These are phyloP conservation scores for Cladophialophora bantiana DNA, from an alignment of 2,329 filamentous ascomycete genomes.

Conservation along the genomic window DNA sequence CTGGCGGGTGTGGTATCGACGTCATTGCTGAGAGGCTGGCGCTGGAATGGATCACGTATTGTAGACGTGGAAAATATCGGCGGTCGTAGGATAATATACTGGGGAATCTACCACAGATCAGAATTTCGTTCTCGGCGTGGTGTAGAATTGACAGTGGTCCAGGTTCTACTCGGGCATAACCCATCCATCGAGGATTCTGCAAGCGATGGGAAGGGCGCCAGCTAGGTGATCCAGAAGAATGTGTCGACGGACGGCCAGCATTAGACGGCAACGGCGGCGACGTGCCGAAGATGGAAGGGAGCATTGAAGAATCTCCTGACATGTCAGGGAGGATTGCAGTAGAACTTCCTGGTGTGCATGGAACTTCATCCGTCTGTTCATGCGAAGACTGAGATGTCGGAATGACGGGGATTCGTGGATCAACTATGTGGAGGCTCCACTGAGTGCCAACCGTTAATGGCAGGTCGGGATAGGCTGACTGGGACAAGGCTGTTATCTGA, in stretches of 20 bases:
- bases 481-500: slow-evolving; percentile 82
- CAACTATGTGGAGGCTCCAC: slow-evolving; percentile 80
- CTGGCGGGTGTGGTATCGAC: slow-evolving; percentile 68
- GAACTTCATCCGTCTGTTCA: slow-evolving; percentile 62
- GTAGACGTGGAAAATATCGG: slow-evolving; percentile 79
- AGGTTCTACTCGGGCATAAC: slow-evolving; percentile 76
- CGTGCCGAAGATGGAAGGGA: slow-evolving; percentile 24
- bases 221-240: slow-evolving; percentile 20
- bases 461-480: slow-evolving; percentile 65
- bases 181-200: slow-evolving; percentile 41
- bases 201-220: slow-evolving; percentile 23
- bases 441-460: slow-evolving; percentile 87
- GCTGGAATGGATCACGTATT: slow-evolving; percentile 82
- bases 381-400: slow-evolving; percentile 45
- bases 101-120: slow-evolving; percentile 86
- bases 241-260: slow-evolving; percentile 15
- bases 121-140: slow-evolving; percentile 78
- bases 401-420: slow-evolving; percentile 64
- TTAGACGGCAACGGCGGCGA: slow-evolving; percentile 12
- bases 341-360: slow-evolving; percentile 20
- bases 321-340: slow-evolving; percentile 33
- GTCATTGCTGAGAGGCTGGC: slow-evolving; percentile 72
- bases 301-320: slow-evolving; percentile 13
- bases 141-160: slow-evolving; percentile 85
- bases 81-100: slow-evolving; percentile 89